Evolutionary conservation across 495 filamentous ascomycete species (phyloP).

Genomic region (Staphylotrichum longicolle): DNA sequence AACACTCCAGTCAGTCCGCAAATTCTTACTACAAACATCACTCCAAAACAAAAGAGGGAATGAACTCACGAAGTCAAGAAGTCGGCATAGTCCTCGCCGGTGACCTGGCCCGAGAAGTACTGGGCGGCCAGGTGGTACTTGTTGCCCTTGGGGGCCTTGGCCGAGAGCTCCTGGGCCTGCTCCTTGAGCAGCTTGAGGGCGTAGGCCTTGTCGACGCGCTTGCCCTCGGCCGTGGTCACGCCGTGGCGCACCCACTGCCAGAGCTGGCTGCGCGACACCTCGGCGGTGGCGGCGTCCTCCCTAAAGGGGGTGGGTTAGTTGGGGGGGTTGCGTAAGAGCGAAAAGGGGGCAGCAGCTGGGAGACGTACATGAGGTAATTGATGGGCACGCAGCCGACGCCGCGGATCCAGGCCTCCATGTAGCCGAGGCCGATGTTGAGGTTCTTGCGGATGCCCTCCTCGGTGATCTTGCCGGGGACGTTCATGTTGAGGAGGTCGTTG

Average conservation of each 20-base stretch:
- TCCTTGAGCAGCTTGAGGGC: constrained; percentile 84
- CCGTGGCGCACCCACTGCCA: constrained; percentile 96
- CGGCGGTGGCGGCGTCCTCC: constrained; percentile 96
- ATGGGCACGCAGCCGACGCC: constrained; percentile 96
- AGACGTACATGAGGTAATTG: constrained; percentile 86
- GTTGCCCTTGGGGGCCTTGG: constrained; percentile 81
- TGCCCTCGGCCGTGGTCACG: constrained; percentile 81
- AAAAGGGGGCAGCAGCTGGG: neutral
- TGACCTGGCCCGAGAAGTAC: constrained; percentile 91
- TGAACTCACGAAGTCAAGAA: constrained; percentile 83
- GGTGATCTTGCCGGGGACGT: constrained; percentile 89
- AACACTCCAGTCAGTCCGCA: neutral
- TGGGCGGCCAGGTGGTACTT: constrained; percentile 87
- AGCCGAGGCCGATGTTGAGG: constrained; percentile 90
- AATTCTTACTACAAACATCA: neutral
- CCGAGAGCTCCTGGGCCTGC: constrained; percentile 70
- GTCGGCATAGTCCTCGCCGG: constrained; percentile 95
- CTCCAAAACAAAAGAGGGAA: no score
- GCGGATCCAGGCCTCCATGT: constrained; percentile 98
- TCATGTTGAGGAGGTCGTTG: constrained; percentile 97
- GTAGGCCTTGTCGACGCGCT: constrained; percentile 89
- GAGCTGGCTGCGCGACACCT: constrained; percentile 86
- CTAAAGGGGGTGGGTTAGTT: constrained; percentile 25
- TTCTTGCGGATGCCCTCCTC: constrained; percentile 98
- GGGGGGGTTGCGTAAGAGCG: neutral